Evolutionary conservation across 495 filamentous ascomycete species (phyloP).

Genomic region (Penicillium chermesinum): DNA sequence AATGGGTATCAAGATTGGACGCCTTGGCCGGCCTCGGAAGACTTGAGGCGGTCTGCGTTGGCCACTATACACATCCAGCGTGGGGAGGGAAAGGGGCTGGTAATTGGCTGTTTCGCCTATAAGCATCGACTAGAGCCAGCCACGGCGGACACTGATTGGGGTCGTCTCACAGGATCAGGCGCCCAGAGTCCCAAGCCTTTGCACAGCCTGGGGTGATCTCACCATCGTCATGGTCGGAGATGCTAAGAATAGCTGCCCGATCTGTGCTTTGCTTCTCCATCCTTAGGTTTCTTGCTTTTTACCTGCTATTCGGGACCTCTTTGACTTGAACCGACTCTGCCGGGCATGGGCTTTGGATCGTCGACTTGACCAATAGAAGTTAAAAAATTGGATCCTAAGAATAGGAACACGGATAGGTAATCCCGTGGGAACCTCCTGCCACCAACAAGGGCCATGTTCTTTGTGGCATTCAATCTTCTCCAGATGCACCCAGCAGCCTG

Average conservation of each 20-base stretch:
- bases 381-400: too few relatives aligned
- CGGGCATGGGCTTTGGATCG: too few relatives aligned
- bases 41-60: background rate
- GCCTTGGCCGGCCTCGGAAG: slow-evolving; percentile 2
- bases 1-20: background rate
- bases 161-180: background rate
- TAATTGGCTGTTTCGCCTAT: background rate
- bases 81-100: background rate
- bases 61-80: background rate
- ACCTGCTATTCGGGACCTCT: too few relatives aligned
- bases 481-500: too few relatives aligned
- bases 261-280: background rate
- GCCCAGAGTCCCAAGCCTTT: background rate
- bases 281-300: too few relatives aligned
- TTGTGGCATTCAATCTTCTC: too few relatives aligned
- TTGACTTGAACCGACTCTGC: too few relatives aligned
- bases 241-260: background rate
- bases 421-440: too few relatives aligned
- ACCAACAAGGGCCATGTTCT: too few relatives aligned
- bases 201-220: background rate
- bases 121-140: background rate
- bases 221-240: too few relatives aligned
- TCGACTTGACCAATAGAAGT: too few relatives aligned
- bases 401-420: too few relatives aligned
- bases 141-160: background rate